Percentiles rank a stretch among this genome's conserved stretches.
Evolutionary conservation across 1,284 basidiomycete species (phyloP).

Genomic region (Schizophyllum commune): DNA sequence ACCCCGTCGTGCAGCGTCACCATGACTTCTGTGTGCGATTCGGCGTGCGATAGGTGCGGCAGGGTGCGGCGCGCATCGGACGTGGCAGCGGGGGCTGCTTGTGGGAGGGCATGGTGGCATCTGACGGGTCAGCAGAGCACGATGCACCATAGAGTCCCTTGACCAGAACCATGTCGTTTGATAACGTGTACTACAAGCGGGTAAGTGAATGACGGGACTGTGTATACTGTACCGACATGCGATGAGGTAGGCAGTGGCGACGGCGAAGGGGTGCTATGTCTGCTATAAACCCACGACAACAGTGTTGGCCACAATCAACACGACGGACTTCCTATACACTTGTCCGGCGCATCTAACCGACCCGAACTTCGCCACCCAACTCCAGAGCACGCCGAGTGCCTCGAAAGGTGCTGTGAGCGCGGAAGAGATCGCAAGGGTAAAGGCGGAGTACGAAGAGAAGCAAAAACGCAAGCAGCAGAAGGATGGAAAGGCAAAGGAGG

Average conservation of each 20-base stretch:
- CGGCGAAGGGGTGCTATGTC: constrained; percentile 61
- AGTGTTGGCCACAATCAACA: constrained; percentile 67
- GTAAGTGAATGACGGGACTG: constrained; percentile 33
- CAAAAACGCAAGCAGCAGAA: constrained; percentile 53
- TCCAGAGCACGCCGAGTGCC: constrained; percentile 32
- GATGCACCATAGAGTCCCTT: neutral
- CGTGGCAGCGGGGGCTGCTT: neutral
- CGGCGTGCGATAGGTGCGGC: too few relatives aligned
- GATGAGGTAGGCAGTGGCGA: constrained; percentile 48
- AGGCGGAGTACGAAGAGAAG: constrained; percentile 72
- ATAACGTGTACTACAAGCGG: constrained; percentile 75
- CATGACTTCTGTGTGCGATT: too few relatives aligned
- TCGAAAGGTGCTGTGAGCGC: constrained; percentile 40
- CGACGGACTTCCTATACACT: constrained; percentile 69
- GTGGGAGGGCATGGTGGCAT: neutral
- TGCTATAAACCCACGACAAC: constrained; percentile 68
- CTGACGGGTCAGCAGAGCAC: neutral
- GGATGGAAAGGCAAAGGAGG: constrained; percentile 38
- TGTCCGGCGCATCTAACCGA: constrained; percentile 66
- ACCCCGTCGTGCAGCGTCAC: too few relatives aligned
- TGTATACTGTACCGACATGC: constrained; percentile 10
- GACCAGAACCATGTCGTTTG: constrained; percentile 50
- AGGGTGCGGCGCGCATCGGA: neutral
- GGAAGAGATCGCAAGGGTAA: constrained; percentile 68
- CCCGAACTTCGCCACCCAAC: constrained; percentile 56